Base-by-base conservation (phyloP, 1,284 basidiomycete species). In the Stereum hirsutum region DNA sequence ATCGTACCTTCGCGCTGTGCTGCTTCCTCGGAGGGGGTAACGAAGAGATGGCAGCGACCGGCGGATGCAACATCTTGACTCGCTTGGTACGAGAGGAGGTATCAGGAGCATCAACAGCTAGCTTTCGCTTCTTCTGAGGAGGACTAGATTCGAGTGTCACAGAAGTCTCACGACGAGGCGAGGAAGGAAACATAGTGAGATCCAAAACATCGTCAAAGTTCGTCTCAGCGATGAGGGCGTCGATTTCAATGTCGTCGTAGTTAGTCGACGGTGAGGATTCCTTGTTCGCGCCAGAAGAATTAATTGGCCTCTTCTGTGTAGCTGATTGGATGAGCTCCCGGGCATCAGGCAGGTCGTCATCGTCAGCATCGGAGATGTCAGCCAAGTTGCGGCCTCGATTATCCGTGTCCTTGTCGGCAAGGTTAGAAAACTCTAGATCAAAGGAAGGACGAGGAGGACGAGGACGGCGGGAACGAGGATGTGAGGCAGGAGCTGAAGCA, bases 381-480 rank as follows among this genome's bases (percentile, higher is more conserved):
- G 46, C 21, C 10, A 46, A 32, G 6, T 50, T 49, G 6, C 20
- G 45, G 32, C 54, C 45, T 20, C 49, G 32, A 41, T 54, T 45
- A 19, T 51, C 23, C 23, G n/a, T 12, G 19, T 50, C 49, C 23
- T 58, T 55, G 32, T 72, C 64, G 21, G 58, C 60, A 42, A 81
- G 51, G 32, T 69, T 64, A 5, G 69, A 57, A 40, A 81, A 69
- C 39, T 74, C 60, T n/a, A 81, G 48, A 46, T 75, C 64, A 49
- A 79, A 79, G 47, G 74, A 63, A 6, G 70, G 69, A 10, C 50
- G 46, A 7, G 58, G 41, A n/a, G n/a, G n/a, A n/a, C n/a, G n/a
- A n/a, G n/a, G n/a, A n/a, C n/a, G n/a, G n/a, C n/a, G n/a, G n/a
- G n/a, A n/a, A n/a, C n/a, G n/a, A n/a, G n/a, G n/a, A n/a, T n/a